phyloP scores from a whole-genome alignment of 441 rosid genomes.

The Euphorbia celastroides region DNA sequence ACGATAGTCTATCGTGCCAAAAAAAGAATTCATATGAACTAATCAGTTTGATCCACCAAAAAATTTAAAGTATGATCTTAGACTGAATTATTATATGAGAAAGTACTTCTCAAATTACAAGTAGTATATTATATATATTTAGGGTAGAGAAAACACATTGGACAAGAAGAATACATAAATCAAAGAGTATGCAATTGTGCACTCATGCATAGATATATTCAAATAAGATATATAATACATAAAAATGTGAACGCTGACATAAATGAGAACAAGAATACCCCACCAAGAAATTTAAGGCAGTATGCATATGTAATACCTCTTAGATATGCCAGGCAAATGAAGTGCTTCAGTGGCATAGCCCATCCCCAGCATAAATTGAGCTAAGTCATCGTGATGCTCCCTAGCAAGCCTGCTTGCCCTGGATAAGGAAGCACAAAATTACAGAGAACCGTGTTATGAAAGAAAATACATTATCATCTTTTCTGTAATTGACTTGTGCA shows the following conservation, averaged over 20 bases:
- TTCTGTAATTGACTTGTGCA: not conserved
- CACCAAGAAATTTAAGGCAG: not conserved
- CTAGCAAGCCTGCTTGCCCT: conserved; percentile 99
- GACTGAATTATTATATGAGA: not conserved
- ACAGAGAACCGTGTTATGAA: conserved; percentile 10
- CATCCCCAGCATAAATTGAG: conserved; percentile 97
- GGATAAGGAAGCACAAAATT: conserved; percentile 21
- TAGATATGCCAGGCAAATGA: conserved; percentile 98
- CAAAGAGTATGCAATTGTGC: not conserved
- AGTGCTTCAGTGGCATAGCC: conserved; percentile 99
- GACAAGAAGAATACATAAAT: not conserved
- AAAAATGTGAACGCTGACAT: not conserved
- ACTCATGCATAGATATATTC: not conserved
- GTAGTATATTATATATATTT: no score
- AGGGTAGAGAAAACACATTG: not conserved
- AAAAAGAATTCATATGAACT: not conserved
- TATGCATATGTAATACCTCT: conserved; percentile 47
- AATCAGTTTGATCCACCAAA: not conserved
- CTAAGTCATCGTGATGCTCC: conserved; percentile 98
- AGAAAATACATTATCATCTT: conserved; percentile 1
- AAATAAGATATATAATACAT: no score
- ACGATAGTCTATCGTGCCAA: not conserved
- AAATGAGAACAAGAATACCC: not conserved
- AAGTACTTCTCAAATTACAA: not conserved
- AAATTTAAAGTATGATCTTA: not conserved